phyloP scores from a whole-genome alignment of 2,329 filamentous ascomycete genomes.

The Xylariaceae sp. region DNA sequence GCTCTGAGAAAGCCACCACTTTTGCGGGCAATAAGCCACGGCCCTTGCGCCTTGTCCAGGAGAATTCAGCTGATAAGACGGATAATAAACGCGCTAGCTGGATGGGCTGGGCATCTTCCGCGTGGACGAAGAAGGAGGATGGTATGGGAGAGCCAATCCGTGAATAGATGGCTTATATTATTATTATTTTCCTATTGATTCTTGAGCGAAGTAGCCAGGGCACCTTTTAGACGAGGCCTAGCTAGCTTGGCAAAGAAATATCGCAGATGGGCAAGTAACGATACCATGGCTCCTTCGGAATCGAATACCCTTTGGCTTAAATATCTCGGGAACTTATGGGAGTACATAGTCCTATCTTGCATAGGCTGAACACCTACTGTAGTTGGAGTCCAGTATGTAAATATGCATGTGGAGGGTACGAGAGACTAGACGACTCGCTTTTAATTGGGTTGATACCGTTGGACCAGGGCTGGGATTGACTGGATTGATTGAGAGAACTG shows the following conservation, averaged over 20 bases:
- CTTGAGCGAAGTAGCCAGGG: background rate
- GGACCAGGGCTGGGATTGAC: background rate
- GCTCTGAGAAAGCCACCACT: conserved; percentile 59
- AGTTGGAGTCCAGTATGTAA: conserved; percentile 9
- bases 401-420: conserved; percentile 5
- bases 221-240: too few species aligned
- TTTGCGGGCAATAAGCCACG: conserved; percentile 77
- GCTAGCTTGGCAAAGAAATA: too few species aligned
- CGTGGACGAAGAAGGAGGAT: conserved; percentile 58
- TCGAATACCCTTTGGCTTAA: conserved; percentile 4
- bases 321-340: conserved; percentile 1
- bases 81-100: conserved; percentile 68
- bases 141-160: conserved; percentile 20
- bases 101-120: conserved; percentile 62
- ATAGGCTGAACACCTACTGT: conserved; percentile 24
- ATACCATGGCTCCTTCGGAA: background rate
- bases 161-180: conserved; percentile 30
- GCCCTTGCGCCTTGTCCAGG: conserved; percentile 85
- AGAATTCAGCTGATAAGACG: conserved; percentile 62
- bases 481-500: conserved; percentile 17
- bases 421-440: background rate
- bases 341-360: conserved; percentile 15
- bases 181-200: background rate
- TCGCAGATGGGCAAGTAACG: too few species aligned
- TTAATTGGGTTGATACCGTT: too few species aligned